Percentiles rank a stretch among this genome's conserved stretches.
Evolutionary conservation across 108 stramenopile species (phyloP).

Genomic region (Nitzschia sp.): DNA sequence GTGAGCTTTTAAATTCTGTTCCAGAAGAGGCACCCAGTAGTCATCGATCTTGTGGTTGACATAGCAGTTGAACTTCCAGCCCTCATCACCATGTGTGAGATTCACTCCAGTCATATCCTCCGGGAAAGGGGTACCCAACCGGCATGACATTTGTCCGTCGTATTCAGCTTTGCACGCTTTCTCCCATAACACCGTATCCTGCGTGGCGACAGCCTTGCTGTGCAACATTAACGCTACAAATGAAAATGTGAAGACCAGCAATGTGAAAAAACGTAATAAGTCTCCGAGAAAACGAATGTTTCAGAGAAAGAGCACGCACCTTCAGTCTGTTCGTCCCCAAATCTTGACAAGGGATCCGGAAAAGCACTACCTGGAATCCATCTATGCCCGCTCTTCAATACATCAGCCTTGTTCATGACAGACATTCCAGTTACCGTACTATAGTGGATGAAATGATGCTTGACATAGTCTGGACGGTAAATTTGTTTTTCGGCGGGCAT

Average conservation of each 20-base stretch:
- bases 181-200: slow-evolving; percentile 55
- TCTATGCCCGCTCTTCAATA: slow-evolving; percentile 33
- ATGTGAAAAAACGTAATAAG: not conserved
- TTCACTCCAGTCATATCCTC: slow-evolving; percentile 26
- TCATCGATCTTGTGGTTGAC: slow-evolving; percentile 74
- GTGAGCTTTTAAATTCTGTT: slow-evolving; percentile 34
- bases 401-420: slow-evolving; percentile 51
- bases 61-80: slow-evolving; percentile 80
- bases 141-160: slow-evolving; percentile 32
- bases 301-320: slow-evolving; percentile 21
- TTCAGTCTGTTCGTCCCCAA: slow-evolving; percentile 72
- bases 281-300: not conserved
- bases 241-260: not conserved
- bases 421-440: slow-evolving; percentile 74
- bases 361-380: slow-evolving; percentile 36
- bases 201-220: slow-evolving; percentile 76
- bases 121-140: slow-evolving; percentile 69
- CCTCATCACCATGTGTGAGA: slow-evolving; percentile 27
- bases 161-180: slow-evolving; percentile 33
- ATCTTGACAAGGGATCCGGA: slow-evolving; percentile 56
- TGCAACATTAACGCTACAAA: slow-evolving; percentile 75
- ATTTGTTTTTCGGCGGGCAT: slow-evolving; percentile 82
- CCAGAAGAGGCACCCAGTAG: slow-evolving; percentile 64
- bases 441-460: slow-evolving; percentile 87
- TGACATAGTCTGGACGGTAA: slow-evolving; percentile 71